Conservation (phyloP, 768 basidiomycete species). For the Atractiella rhizophila region DNA sequence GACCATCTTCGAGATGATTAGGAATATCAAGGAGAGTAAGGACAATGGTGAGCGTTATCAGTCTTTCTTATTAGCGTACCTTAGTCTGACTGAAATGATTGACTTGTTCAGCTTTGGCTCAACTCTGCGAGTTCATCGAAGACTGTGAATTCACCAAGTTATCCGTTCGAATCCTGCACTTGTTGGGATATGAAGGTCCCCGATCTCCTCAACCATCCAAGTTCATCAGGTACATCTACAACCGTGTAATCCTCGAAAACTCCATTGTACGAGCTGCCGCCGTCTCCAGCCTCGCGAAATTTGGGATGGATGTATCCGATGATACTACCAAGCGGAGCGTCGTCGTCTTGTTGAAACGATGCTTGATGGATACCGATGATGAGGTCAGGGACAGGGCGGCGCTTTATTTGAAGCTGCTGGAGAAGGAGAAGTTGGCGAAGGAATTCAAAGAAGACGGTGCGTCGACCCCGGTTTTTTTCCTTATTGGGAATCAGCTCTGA, state of each 20-base stretch:
- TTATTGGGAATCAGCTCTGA: background rate
- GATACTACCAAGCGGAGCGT: constrained; percentile 54
- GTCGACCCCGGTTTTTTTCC: constrained; percentile 8
- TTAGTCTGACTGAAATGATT: background rate
- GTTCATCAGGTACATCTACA: constrained; percentile 98
- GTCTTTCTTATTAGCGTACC: background rate
- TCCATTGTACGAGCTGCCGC: constrained; percentile 93
- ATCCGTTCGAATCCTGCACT: constrained; percentile 80
- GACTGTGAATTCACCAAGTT: constrained; percentile 99
- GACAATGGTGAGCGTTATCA: constrained; percentile 36
- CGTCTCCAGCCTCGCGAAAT: constrained; percentile 80
- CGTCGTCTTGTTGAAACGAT: constrained; percentile 65
- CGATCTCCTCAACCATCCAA: constrained; percentile 89
- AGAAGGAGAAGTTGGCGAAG: constrained; percentile 53
- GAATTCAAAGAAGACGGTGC: constrained; percentile 77
- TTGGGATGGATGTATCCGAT: constrained; percentile 72
- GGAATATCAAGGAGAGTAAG: constrained; percentile 80
- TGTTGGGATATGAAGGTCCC: constrained; percentile 87
- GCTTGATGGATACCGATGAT: constrained; percentile 92
- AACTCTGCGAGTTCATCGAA: constrained; percentile 98
- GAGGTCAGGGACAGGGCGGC: constrained; percentile 96
- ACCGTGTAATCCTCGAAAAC: constrained; percentile 93
- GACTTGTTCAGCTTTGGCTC: constrained; percentile 42
- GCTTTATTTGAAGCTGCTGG: constrained; percentile 64
- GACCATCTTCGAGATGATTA: constrained; percentile 99